Evolutionary conservation across 139 green algal species (phyloP).

Genomic region (Coccomyxa sp.): DNA sequence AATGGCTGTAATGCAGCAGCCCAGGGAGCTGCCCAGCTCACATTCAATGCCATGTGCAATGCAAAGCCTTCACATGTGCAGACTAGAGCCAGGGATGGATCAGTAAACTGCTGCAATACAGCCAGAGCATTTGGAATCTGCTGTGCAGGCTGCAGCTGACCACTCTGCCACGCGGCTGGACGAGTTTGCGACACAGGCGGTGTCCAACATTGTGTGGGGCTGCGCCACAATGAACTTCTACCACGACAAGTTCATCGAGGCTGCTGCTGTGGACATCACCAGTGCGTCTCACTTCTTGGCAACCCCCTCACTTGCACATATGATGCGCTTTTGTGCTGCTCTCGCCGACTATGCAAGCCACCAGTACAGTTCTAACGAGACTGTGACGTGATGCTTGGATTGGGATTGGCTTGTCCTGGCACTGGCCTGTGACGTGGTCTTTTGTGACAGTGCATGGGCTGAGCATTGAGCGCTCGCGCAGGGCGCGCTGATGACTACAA

Average conservation of each 20-base stretch:
- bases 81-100: not conserved
- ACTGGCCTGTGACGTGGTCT: not conserved
- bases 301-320: not conserved
- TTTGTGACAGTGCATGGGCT: not conserved
- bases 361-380: too few relatives aligned
- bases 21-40: too few relatives aligned
- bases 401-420: not conserved
- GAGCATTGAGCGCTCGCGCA: not conserved
- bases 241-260: slow-evolving; percentile 3
- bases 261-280: not conserved
- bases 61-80: not conserved
- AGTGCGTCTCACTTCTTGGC: not conserved
- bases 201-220: slow-evolving; percentile 44
- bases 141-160: slow-evolving; percentile 14
- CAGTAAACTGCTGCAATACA: not conserved
- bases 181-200: slow-evolving; percentile 30
- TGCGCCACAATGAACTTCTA: slow-evolving; percentile 31
- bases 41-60: not conserved
- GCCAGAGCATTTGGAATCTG: not conserved
- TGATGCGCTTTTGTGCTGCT: too few relatives aligned
- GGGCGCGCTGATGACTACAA: slow-evolving; percentile 18
- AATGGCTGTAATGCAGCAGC: too few relatives aligned
- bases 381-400: not conserved
- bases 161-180: slow-evolving; percentile 1
- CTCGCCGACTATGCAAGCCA: too few relatives aligned